These are phyloP conservation scores for Colletotrichum orchidophilum DNA, from an alignment of 2,329 filamentous ascomycete genomes.

Conservation along the genomic window DNA sequence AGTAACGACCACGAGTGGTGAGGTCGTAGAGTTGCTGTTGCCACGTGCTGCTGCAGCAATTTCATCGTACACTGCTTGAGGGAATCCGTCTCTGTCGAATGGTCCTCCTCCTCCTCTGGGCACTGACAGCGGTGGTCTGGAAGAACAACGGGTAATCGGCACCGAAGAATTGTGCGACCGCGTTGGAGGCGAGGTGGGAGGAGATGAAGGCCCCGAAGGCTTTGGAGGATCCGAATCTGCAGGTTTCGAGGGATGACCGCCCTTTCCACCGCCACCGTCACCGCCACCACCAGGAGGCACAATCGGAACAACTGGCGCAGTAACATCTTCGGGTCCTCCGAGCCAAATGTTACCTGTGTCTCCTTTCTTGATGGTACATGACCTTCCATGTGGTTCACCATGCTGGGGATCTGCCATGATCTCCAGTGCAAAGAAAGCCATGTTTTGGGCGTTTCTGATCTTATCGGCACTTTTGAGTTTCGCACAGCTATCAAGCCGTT, in stretches of 20 bases:
- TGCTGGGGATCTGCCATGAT: conserved; percentile 2
- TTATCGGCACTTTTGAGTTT: background rate
- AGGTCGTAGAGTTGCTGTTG: background rate
- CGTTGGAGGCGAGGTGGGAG: background rate
- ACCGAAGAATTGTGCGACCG: background rate
- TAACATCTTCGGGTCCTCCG: background rate
- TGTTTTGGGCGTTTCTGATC: conserved; percentile 9
- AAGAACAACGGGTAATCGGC: background rate
- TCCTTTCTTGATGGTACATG: conserved; percentile 18
- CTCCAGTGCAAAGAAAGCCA: conserved; percentile 2
- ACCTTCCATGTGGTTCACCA: background rate
- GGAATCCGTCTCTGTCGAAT: background rate
- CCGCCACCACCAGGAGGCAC: background rate
- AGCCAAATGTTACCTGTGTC: background rate
- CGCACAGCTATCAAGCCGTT: background rate
- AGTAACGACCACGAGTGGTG: background rate
- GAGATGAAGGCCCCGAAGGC: background rate
- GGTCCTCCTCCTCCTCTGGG: background rate
- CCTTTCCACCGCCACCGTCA: background rate
- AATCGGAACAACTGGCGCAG: background rate
- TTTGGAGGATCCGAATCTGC: background rate
- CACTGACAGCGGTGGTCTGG: background rate
- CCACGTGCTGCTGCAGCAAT: background rate
- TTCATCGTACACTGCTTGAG: background rate
- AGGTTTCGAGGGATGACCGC: background rate